Conservation (phyloP, 169 alveolate species). For the Perkinsus marinus region DNA sequence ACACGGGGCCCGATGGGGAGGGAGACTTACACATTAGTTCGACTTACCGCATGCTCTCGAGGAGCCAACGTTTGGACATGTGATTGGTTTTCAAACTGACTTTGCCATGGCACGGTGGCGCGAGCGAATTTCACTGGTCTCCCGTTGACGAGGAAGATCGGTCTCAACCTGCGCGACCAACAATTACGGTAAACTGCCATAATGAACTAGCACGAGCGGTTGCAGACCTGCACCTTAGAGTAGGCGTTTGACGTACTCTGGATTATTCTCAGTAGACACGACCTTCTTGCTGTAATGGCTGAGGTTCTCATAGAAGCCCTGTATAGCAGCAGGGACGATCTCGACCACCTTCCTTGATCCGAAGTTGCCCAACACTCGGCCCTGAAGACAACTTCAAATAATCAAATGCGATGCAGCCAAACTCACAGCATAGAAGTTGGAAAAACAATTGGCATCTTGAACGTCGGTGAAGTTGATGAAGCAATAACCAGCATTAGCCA, state of each 20-base stretch:
- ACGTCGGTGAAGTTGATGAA: background rate
- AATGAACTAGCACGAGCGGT: background rate
- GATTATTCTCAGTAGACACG: background rate
- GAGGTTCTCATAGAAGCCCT: background rate
- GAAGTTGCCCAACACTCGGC: background rate
- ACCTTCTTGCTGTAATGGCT: background rate
- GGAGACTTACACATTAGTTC: no score
- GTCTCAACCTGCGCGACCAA: background rate
- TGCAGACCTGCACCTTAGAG: background rate
- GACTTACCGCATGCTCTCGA: no score
- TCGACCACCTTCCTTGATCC: background rate
- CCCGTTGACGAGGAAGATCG: background rate
- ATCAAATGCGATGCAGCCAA: background rate
- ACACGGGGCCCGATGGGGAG: no score
- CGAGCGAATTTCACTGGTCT: background rate
- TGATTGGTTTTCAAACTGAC: no score
- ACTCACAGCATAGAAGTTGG: background rate
- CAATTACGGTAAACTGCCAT: background rate
- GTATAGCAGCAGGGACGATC: background rate
- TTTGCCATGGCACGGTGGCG: background rate
- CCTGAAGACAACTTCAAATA: background rate
- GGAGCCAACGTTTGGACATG: no score
- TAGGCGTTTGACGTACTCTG: background rate
- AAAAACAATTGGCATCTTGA: background rate
- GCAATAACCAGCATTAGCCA: background rate